Base-by-base conservation (phyloP, 2,329 filamentous ascomycete genomes). In the Metarhizium humberi region DNA sequence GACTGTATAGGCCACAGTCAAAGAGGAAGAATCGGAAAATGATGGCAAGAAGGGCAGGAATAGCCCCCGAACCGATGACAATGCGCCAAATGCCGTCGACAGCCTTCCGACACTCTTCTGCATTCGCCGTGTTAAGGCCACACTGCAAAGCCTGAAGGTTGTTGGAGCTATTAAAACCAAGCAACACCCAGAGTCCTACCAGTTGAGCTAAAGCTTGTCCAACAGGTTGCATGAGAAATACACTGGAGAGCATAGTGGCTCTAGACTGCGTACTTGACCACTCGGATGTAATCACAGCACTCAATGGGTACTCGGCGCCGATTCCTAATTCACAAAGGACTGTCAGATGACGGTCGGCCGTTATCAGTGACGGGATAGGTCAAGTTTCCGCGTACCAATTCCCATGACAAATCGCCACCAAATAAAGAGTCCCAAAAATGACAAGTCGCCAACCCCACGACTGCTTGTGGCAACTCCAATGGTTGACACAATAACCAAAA, bases 171-270 rank as follows among this genome's bases (percentile, higher is more conserved):
- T 78, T 67, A 18, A 75, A 72, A 18, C 76, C 75, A 3, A 79
- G 67, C 11, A 79, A 64, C 10, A 79, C 77, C 68, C 72, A 76
- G 4, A 86, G 68, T 4, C 81, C 80, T 11, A 86, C 80, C 5
- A 85, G 67, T 58, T 85, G 84, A 14, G 84, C 84, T 2, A 84
- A 73, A 2, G 86, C 78, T 63, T 87, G 84, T 6, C 85, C 85
- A 8, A 87, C 70, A 1, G 85, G 83, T 60, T 88, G 85, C 79
- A 86, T 86, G 61, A 86, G 75, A 64, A 88, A 87, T 36, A 88
- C 83, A 3, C 78, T 78, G 6, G 84, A 81, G 59, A 88, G 72
- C 84, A 87, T 87, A 20, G 77, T 80, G n/a, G 79, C 80, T 51
- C 85, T 74, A n/a, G 83, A 82, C 50, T 78, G 79, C 0, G 82